Base-by-base conservation (phyloP, 331 rosid species). In the Quercus lobata region DNA sequence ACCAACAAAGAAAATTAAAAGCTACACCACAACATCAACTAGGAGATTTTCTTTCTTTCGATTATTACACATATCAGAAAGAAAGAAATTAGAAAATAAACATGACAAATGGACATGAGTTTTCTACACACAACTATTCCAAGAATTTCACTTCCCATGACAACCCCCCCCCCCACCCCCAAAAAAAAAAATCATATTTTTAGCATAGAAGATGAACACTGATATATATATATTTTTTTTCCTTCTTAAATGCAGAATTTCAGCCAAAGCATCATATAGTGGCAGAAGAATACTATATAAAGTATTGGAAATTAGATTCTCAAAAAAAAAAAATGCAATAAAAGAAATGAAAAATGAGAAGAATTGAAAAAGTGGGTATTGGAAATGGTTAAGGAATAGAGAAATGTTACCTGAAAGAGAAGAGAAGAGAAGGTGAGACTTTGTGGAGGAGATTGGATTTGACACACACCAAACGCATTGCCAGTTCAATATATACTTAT, bases 361-460 rank as follows among this genome's bases (percentile, higher is more conserved):
- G 72, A 34, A 68, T 9, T 24, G 46, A 8, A 41, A 41, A 41
- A 2, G 46, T 41, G 46, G 46, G 46, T 2, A 41, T 41, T 8
- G 46, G 46, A 41, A 41, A 41, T 17, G 56, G 57, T 22, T 22
- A 60, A 60, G 52, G 19, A 12, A 29, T 19, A 49, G 41, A 63
- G 35, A 54, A 41, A 41, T 41, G 12, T 73, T 73, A 82, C 86
- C 86, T 3, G 61, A 32, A 77, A 74, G 76, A 68, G 53, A n/a
- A 8, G 15, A 68, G 52, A n/a, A 18, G 72, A 3, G 72, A 68
- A 8, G 15, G 27, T 8, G 72, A 22, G 72, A 46, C 52, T 34
- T 4, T 19, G 9, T 10, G 7, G 5, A 9, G 52, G 35, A 25
- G 19, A 41, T 41, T 41, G 46, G 46, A 41, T 41, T 41, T 41